phyloP scores from a whole-genome alignment of 1,284 basidiomycete genomes.

The Trichosporon asahii region DNA sequence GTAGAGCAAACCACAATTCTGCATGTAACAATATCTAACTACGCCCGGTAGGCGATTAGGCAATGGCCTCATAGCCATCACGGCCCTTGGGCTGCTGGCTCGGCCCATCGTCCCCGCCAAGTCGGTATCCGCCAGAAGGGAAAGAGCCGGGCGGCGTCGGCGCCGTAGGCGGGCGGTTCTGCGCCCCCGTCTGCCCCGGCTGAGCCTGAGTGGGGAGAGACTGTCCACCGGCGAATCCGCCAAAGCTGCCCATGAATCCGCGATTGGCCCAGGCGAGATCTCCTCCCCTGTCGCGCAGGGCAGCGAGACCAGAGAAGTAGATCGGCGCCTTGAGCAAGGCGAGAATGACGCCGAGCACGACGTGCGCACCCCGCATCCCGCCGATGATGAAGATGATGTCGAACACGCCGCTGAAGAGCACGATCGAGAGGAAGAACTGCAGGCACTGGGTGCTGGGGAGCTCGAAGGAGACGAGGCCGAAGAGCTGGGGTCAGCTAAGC shows the following conservation, averaged over 20 bases:
- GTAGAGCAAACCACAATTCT: not conserved
- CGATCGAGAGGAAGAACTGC: constrained; percentile 38
- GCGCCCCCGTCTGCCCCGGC: not conserved
- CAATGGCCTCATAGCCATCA: constrained; percentile 37
- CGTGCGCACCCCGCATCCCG: not conserved
- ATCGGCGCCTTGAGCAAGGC: constrained; percentile 38
- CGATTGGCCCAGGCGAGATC: constrained; percentile 27
- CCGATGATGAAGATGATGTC: constrained; percentile 32
- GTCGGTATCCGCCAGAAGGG: constrained; percentile 34
- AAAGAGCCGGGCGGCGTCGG: constrained; percentile 23
- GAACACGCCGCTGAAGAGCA: constrained; percentile 34
- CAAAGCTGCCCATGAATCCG: constrained; percentile 7
- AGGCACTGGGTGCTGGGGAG: constrained; percentile 32
- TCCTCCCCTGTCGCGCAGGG: constrained; percentile 39
- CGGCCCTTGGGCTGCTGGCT: constrained; percentile 14
- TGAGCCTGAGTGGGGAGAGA: not conserved
- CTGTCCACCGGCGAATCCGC: constrained; percentile 1
- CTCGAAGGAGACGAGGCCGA: constrained; percentile 42
- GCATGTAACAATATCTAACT: not conserved
- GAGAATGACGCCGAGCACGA: constrained; percentile 24
- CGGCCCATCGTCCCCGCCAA: constrained; percentile 35
- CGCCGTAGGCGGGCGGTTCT: not conserved
- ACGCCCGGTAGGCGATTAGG: constrained; percentile 18
- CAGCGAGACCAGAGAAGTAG: constrained; percentile 32
- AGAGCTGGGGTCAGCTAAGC: constrained; percentile 30